phyloP scores from a whole-genome alignment of 2,329 filamentous ascomycete genomes.

The Tolypocladium paradoxum region DNA sequence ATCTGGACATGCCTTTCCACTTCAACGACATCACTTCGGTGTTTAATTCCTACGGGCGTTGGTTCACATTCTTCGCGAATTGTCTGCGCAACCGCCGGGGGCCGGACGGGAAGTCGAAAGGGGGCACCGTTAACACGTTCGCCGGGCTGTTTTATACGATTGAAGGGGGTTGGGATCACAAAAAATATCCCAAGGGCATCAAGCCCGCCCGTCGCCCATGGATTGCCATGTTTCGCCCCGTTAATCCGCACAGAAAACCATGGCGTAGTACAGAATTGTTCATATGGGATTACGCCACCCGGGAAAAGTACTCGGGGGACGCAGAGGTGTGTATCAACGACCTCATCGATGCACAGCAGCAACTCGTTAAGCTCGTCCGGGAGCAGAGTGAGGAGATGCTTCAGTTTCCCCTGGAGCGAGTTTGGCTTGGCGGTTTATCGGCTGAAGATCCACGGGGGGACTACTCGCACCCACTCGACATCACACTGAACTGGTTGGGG shows the following conservation, averaged over 20 bases:
- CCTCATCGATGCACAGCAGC: constrained; percentile 34
- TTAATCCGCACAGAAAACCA: constrained; percentile 21
- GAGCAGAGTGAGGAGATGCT: constrained; percentile 13
- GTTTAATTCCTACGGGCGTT: constrained; percentile 12
- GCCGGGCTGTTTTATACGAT: constrained; percentile 39
- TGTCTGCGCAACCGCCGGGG: background rate
- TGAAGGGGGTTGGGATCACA: background rate
- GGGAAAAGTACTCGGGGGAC: constrained; percentile 11
- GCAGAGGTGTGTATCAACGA: constrained; percentile 16
- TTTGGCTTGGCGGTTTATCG: constrained; percentile 35
- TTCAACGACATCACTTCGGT: constrained; percentile 9
- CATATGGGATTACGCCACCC: constrained; percentile 38
- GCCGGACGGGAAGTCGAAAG: background rate
- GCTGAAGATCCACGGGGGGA: constrained; percentile 7
- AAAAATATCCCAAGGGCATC: constrained; percentile 6
- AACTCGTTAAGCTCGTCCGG: constrained; percentile 27
- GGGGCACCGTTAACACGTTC: constrained; percentile 9
- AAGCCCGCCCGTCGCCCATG: constrained; percentile 33
- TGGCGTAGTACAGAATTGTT: constrained; percentile 34
- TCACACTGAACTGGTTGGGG: constrained; percentile 27
- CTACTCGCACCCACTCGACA: constrained; percentile 26
- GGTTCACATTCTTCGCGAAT: constrained; percentile 11
- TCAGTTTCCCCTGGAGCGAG: constrained; percentile 22
- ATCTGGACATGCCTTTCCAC: constrained; percentile 12
- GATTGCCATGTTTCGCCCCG: constrained; percentile 36